phyloP scores from a whole-genome alignment of 352 stramenopile species.

The Globisporangium viniferum region DNA sequence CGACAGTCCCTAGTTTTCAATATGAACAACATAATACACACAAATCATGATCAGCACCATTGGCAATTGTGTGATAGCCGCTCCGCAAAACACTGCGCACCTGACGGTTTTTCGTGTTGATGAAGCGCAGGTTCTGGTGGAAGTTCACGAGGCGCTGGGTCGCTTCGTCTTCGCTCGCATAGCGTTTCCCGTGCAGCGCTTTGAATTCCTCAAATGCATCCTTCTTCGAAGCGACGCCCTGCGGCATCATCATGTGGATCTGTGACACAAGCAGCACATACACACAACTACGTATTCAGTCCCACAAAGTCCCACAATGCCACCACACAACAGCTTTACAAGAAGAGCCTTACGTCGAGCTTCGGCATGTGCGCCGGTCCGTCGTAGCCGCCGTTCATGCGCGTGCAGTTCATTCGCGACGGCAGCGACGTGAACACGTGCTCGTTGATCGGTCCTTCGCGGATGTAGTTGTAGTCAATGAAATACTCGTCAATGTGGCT shows the following conservation, averaged over 20 bases:
- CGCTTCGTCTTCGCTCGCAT: conserved; percentile 42
- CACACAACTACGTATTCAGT: conserved; percentile 9
- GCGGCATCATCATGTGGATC: conserved; percentile 82
- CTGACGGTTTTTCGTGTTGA: conserved; percentile 84
- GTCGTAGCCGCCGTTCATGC: conserved; percentile 42
- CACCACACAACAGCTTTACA: conserved; percentile 1
- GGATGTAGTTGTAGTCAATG: conserved; percentile 87
- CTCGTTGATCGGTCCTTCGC: conserved; percentile 56
- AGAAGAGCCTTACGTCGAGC: conserved; percentile 47
- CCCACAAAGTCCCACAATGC: conserved; percentile 1
- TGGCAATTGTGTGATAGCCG: not conserved
- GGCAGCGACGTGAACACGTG: conserved; percentile 70
- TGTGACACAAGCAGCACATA: conserved; percentile 18
- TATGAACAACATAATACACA: not conserved
- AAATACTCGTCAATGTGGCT: conserved; percentile 91
- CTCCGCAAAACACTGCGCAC: conserved; percentile 18
- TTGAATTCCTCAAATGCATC: conserved; percentile 69
- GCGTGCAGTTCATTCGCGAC: conserved; percentile 80
- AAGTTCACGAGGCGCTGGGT: conserved; percentile 60
- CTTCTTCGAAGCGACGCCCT: conserved; percentile 54
- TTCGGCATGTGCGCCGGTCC: conserved; percentile 50
- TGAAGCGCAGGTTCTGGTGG: conserved; percentile 82
- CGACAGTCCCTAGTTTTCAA: conserved; percentile 44
- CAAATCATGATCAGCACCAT: not conserved
- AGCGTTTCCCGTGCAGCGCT: conserved; percentile 54